phyloP scores from a whole-genome alignment of 257 asterid genomes.

The Verbena officinalis region DNA sequence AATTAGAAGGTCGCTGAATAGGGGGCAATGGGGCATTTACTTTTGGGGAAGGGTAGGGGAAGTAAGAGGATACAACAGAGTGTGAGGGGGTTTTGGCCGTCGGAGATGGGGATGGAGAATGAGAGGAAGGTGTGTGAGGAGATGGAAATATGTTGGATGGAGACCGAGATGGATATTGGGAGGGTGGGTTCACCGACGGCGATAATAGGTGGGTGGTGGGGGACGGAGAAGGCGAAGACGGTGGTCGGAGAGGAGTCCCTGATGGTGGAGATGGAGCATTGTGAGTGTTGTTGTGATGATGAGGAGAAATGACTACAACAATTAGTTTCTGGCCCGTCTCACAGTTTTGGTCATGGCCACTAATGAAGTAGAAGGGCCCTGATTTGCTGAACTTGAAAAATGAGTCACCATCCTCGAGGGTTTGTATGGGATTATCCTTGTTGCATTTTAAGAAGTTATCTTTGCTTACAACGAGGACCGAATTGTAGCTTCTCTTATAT shows the following conservation, averaged over 20 bases:
- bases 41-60: too few relatives aligned
- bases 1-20: not conserved
- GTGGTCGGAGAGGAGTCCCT: conserved; percentile 14
- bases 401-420: conserved; percentile 41
- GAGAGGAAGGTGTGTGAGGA: not conserved
- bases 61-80: too few relatives aligned
- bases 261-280: conserved; percentile 15
- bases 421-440: conserved; percentile 37
- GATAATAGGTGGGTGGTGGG: not conserved
- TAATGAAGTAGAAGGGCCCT: conserved; percentile 53
- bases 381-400: conserved; percentile 37
- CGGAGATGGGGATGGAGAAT: too few relatives aligned
- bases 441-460: conserved; percentile 51
- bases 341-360: conserved; percentile 56
- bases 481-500: conserved; percentile 46
- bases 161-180: conserved; percentile 9
- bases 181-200: conserved; percentile 17
- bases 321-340: conserved; percentile 50
- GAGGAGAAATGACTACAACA: conserved; percentile 32
- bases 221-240: conserved; percentile 22
- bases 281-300: conserved; percentile 11
- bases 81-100: not conserved
- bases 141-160: conserved; percentile 9
- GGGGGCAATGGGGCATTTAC: not conserved
- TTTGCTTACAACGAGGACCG: conserved; percentile 44